Conservation (phyloP, 371 early-diverging fungal genomes). For the Chytridiales sp. region DNA sequence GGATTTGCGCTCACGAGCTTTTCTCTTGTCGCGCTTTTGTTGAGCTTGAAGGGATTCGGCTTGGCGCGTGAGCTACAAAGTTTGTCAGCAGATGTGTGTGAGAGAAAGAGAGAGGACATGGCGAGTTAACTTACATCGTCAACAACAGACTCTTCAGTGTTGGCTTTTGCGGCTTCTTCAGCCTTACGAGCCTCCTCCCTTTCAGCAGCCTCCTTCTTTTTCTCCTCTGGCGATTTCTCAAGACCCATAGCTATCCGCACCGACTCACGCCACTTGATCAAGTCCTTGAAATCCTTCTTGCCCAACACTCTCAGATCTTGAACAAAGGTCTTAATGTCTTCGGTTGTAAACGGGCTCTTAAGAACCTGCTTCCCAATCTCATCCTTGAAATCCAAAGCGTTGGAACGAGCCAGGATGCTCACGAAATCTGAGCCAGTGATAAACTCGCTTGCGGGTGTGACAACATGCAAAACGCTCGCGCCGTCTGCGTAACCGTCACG, state of each 20-base stretch:
- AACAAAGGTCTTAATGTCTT: constrained; percentile 74
- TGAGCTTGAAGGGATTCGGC: constrained; percentile 42
- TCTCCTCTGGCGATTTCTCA: constrained; percentile 38
- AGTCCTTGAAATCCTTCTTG: constrained; percentile 83
- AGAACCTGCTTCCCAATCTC: constrained; percentile 27
- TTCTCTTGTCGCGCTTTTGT: constrained; percentile 65
- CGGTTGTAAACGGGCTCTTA: constrained; percentile 70
- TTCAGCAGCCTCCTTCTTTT: constrained; percentile 53
- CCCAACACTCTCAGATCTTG: constrained; percentile 91
- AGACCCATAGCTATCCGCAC: constrained; percentile 64
- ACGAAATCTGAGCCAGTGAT: constrained; percentile 77
- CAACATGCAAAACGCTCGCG: constrained; percentile 80
- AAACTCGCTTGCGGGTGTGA: constrained; percentile 72
- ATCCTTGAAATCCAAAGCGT: constrained; percentile 67
- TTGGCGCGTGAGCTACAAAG: constrained; percentile 47
- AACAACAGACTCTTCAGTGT: constrained; percentile 22
- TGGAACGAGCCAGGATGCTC: constrained; percentile 68
- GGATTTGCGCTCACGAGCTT: constrained; percentile 50
- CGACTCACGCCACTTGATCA: constrained; percentile 85
- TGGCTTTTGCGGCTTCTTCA: constrained; percentile 53
- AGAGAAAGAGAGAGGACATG: background rate
- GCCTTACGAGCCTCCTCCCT: constrained; percentile 56
- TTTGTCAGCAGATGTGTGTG: background rate
- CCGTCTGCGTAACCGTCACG: constrained; percentile 97
- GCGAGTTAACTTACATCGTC: constrained; percentile 18